A percentile compares a stretch with the other conserved stretches of the same genome.
Evolutionary conservation across 1,284 basidiomycete species (phyloP).

Genomic region (Hemileia vastatrix): DNA sequence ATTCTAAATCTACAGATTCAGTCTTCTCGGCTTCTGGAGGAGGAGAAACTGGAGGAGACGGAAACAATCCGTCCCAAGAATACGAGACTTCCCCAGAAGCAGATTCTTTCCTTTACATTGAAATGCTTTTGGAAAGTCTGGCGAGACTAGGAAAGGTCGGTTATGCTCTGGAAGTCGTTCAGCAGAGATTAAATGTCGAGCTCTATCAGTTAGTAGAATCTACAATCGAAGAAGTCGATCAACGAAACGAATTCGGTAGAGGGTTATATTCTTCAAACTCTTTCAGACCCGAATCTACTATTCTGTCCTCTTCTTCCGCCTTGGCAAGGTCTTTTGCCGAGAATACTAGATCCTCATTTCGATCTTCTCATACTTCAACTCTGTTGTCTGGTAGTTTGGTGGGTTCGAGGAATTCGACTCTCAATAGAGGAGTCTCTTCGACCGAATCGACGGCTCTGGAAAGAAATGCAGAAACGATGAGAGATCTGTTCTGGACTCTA

Average conservation of each 20-base stretch:
- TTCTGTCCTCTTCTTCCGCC: constrained; percentile 15
- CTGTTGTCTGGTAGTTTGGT: too few relatives aligned
- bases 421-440: constrained; percentile 57
- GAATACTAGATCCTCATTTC: constrained; percentile 25
- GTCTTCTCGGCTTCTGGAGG: background rate
- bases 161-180: constrained; percentile 68
- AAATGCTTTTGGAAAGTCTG: constrained; percentile 82
- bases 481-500: constrained; percentile 96
- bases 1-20: background rate
- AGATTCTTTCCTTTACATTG: constrained; percentile 89
- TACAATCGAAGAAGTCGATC: constrained; percentile 83
- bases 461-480: constrained; percentile 58
- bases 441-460: constrained; percentile 37
- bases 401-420: constrained; percentile 62
- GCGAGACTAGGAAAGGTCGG: constrained; percentile 82
- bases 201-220: constrained; percentile 74
- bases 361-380: constrained; percentile 27
- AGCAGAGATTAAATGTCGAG: constrained; percentile 74
- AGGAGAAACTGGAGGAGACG: background rate
- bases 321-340: constrained; percentile 11
- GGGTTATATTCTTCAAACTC: background rate
- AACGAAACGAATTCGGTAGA: constrained; percentile 55
- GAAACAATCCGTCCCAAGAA: constrained; percentile 9
- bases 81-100: constrained; percentile 59
- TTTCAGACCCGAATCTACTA: background rate